Evolutionary conservation across 192 early-diverging fungal species (phyloP).

Genomic region (Backusella australiensis): DNA sequence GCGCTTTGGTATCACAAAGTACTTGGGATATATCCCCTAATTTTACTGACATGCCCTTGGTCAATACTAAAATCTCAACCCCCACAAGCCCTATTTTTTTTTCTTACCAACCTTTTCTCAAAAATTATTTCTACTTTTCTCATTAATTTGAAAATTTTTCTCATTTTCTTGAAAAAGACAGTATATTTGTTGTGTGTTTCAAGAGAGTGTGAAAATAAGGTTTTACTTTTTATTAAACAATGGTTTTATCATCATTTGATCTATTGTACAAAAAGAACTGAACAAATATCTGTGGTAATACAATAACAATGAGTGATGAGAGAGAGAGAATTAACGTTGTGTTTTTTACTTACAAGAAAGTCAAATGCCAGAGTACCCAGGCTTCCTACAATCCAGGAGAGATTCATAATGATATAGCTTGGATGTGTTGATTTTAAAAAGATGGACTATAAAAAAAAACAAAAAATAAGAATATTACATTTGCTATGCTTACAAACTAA

Average conservation of each 20-base stretch:
- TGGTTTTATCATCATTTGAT: background rate
- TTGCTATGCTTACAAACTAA: background rate
- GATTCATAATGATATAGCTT: slow-evolving; percentile 63
- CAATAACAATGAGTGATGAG: background rate
- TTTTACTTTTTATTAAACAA: background rate
- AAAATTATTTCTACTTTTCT: no score
- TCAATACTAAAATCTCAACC: no score
- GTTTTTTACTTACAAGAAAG: slow-evolving; percentile 53
- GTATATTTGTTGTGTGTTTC: background rate
- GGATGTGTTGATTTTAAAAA: slow-evolving; percentile 69
- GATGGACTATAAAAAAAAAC: slow-evolving; percentile 52
- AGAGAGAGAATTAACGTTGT: background rate
- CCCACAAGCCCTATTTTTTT: no score
- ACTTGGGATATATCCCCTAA: no score
- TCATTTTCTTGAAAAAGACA: no score
- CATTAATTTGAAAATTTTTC: no score
- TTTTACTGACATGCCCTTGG: no score
- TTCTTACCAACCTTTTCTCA: no score
- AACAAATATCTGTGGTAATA: slow-evolving; percentile 51
- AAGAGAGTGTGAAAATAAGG: background rate
- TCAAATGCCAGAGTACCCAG: slow-evolving; percentile 75
- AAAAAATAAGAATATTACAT: background rate
- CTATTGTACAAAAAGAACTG: slow-evolving; percentile 62
- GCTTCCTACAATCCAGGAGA: slow-evolving; percentile 76
- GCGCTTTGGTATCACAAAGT: no score